These are phyloP conservation scores for Tolypocladium pustulatum DNA, from an alignment of 2,329 filamentous ascomycete genomes.

Conservation along the genomic window DNA sequence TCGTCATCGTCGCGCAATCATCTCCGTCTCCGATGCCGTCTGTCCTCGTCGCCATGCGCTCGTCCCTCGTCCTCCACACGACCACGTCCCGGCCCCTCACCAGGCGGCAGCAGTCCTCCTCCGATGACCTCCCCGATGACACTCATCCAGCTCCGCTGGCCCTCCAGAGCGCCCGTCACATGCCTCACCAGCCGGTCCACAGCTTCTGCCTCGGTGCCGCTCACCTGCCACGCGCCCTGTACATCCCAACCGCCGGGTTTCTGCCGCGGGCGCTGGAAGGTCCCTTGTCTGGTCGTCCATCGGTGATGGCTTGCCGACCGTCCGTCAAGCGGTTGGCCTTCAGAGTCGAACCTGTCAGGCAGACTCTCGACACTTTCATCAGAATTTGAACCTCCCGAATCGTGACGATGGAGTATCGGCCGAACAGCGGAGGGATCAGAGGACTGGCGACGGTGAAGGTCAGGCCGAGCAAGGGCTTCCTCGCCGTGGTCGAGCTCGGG, in stretches of 20 bases:
- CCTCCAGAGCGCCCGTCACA: constrained; percentile 18
- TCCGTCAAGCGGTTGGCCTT: constrained; percentile 29
- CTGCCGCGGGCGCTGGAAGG: constrained; percentile 28
- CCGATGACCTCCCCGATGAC: constrained; percentile 20
- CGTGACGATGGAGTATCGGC: constrained; percentile 12
- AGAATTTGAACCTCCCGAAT: constrained; percentile 12
- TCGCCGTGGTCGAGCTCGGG: constrained; percentile 5
- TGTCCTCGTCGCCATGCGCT: constrained; percentile 6
- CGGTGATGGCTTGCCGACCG: constrained; percentile 7
- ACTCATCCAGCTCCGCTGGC: constrained; percentile 18
- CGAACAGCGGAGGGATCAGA: constrained; percentile 25
- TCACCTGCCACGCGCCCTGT: constrained; percentile 32
- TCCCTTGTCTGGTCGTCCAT: constrained; percentile 27
- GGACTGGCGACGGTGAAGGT: constrained; percentile 13
- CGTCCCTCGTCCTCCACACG: constrained; percentile 8
- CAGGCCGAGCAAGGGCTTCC: constrained; percentile 8
- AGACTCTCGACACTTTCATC: constrained; percentile 31
- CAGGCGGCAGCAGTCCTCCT: constrained; percentile 7
- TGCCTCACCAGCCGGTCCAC: constrained; percentile 23
- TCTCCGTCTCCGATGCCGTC: neutral
- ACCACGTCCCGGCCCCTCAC: constrained; percentile 3
- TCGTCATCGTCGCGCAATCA: neutral
- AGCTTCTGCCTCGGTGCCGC: constrained; percentile 29
- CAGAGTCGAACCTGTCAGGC: constrained; percentile 35
- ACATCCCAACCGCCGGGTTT: constrained; percentile 23